Conservation (phyloP, 2,329 filamentous ascomycete species). For the Nigrospora sphaerica region DNA sequence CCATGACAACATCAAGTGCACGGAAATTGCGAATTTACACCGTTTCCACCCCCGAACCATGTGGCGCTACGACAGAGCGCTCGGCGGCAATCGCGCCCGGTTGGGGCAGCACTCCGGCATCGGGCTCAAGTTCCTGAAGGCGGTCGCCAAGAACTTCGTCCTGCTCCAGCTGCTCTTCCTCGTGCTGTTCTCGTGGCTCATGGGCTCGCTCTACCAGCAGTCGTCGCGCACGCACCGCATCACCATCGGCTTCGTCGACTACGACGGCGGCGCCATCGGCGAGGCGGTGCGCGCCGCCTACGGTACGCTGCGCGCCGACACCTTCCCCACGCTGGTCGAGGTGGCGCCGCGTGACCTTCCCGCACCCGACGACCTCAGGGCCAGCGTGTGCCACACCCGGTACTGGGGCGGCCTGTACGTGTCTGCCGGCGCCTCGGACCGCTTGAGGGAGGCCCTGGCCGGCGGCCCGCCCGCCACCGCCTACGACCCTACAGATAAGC, state of each 20-base stretch:
- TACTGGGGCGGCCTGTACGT: slow-evolving; percentile 28
- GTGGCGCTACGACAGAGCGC: slow-evolving; percentile 1
- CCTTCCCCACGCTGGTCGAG: slow-evolving; percentile 23
- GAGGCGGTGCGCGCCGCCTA: slow-evolving; percentile 23
- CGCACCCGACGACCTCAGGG: slow-evolving; percentile 9
- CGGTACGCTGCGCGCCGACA: slow-evolving; percentile 13
- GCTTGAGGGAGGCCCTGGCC: slow-evolving; percentile 25
- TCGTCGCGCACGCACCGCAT: slow-evolving; percentile 22
- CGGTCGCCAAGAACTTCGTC: slow-evolving; percentile 20
- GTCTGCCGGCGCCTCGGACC: slow-evolving; percentile 23
- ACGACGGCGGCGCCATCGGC: slow-evolving; percentile 27
- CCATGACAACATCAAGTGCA: too few species aligned
- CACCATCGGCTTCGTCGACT: slow-evolving; percentile 27
- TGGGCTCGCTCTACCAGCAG: slow-evolving; percentile 27
- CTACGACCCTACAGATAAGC: slow-evolving; percentile 26
- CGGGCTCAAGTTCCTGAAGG: slow-evolving; percentile 7
- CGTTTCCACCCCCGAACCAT: background rate
- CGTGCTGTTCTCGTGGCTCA: slow-evolving; percentile 25
- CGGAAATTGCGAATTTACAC: too few species aligned
- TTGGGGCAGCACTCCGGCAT: slow-evolving; percentile 1
- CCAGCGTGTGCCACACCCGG: slow-evolving; percentile 22
- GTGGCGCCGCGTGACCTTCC: slow-evolving; percentile 10
- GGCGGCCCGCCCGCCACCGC: slow-evolving; percentile 17
- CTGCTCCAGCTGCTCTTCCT: slow-evolving; percentile 28
- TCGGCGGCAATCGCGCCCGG: background rate